Evolutionary conservation across 148 eudicot species (phyloP).

Genomic region (Amaranthus palmeri): DNA sequence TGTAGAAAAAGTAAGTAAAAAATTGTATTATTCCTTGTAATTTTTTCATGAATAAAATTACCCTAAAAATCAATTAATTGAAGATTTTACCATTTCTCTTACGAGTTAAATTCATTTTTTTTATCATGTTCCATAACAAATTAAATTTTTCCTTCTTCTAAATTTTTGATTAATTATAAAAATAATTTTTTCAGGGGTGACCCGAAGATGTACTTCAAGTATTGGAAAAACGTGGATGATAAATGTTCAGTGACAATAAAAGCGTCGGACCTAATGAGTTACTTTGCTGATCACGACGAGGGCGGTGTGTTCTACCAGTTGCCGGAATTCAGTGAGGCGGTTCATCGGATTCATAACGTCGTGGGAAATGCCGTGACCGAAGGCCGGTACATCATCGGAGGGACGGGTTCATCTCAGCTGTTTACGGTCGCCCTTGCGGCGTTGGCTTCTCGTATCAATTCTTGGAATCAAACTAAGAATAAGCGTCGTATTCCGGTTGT

Average conservation of each 20-base stretch:
- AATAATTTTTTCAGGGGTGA: slow-evolving; percentile 49
- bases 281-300: slow-evolving; percentile 39
- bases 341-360: slow-evolving; percentile 36
- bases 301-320: slow-evolving; percentile 57
- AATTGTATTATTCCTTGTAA: no score
- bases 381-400: slow-evolving; percentile 44
- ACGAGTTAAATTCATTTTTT: not conserved
- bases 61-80: not conserved
- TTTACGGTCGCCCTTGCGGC: slow-evolving; percentile 53
- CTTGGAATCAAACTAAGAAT: not conserved
- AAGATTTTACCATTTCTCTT: not conserved
- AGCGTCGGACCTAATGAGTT: slow-evolving; percentile 52
- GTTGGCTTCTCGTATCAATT: slow-evolving; percentile 23
- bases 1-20: no score
- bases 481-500: slow-evolving; percentile 40
- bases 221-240: slow-evolving; percentile 45
- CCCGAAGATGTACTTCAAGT: slow-evolving; percentile 50
- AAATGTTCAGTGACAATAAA: slow-evolving; percentile 37
- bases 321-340: slow-evolving; percentile 51
- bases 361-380: slow-evolving; percentile 53
- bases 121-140: no score
- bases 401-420: slow-evolving; percentile 72
- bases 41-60: no score
- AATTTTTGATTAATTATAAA: not conserved
- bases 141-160: not conserved